phyloP scores from a whole-genome alignment of 345 rosid genomes.

The sweet orange (Citrus sinensis) region DNA sequence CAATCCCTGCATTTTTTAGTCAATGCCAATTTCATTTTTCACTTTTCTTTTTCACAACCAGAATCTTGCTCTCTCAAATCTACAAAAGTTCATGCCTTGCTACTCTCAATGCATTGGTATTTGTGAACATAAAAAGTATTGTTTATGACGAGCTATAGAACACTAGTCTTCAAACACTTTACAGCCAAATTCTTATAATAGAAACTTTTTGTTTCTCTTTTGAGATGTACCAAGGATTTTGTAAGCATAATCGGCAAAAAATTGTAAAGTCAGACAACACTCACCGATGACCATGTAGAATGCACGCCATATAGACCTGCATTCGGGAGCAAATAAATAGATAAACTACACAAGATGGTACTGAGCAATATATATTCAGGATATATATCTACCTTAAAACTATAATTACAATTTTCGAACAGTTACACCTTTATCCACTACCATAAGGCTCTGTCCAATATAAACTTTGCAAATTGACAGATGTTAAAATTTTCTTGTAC shows the following conservation, averaged over 20 bases:
- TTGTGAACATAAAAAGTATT: background rate
- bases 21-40: background rate
- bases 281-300: slow-evolving; percentile 74
- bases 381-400: background rate
- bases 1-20: background rate
- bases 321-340: slow-evolving; percentile 22
- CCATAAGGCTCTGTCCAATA: background rate
- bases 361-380: background rate
- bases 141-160: background rate
- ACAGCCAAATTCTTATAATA: background rate
- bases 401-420: background rate
- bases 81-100: background rate
- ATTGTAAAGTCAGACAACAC: slow-evolving; percentile 22
- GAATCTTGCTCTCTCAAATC: background rate
- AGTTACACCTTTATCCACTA: background rate
- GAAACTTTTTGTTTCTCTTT: background rate
- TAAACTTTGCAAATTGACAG: background rate
- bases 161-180: background rate
- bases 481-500: background rate
- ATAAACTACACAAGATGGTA: background rate
- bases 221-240: background rate
- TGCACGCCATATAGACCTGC: slow-evolving; percentile 97
- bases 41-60: background rate
- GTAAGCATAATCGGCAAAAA: background rate
- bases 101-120: background rate